Percentiles rank a stretch among this genome's conserved stretches.
Conservation (phyloP, 2,329 filamentous ascomycete species). For the Emergomyces africanus region DNA sequence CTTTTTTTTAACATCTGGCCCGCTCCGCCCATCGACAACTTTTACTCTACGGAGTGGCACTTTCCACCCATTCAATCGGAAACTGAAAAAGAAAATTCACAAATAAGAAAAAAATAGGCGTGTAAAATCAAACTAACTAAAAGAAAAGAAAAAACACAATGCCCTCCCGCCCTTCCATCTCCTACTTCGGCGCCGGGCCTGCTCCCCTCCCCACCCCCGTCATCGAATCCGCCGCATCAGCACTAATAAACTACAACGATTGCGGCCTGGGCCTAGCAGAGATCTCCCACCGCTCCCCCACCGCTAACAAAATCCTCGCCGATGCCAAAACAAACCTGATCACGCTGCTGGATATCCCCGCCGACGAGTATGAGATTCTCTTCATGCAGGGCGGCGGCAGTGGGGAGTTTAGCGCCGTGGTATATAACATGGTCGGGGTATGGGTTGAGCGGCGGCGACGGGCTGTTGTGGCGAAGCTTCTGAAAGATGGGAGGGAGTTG, state of each 20-base stretch:
- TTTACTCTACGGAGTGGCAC: no score
- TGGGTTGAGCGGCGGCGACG: slow-evolving; percentile 63
- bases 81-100: no score
- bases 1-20: no score
- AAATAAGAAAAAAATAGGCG: no score
- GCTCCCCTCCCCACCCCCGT: slow-evolving; percentile 74
- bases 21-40: no score
- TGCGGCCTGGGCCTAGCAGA: slow-evolving; percentile 79
- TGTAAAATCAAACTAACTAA: no score
- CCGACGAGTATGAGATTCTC: slow-evolving; percentile 68
- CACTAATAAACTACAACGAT: slow-evolving; percentile 68
- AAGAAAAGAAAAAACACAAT: not conserved
- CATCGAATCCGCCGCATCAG: slow-evolving; percentile 60
- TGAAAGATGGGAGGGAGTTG: slow-evolving; percentile 40
- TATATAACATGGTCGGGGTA: slow-evolving; percentile 70
- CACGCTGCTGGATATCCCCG: slow-evolving; percentile 63
- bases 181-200: slow-evolving; percentile 84
- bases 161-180: slow-evolving; percentile 10
- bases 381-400: slow-evolving; percentile 82
- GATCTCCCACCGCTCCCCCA: slow-evolving; percentile 73
- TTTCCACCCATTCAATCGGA: no score
- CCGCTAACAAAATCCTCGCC: slow-evolving; percentile 67
- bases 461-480: slow-evolving; percentile 44
- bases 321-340: slow-evolving; percentile 63
- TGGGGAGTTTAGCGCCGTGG: slow-evolving; percentile 70